Conservation (phyloP, 306 rosid genomes). For the Malus asiatica region DNA sequence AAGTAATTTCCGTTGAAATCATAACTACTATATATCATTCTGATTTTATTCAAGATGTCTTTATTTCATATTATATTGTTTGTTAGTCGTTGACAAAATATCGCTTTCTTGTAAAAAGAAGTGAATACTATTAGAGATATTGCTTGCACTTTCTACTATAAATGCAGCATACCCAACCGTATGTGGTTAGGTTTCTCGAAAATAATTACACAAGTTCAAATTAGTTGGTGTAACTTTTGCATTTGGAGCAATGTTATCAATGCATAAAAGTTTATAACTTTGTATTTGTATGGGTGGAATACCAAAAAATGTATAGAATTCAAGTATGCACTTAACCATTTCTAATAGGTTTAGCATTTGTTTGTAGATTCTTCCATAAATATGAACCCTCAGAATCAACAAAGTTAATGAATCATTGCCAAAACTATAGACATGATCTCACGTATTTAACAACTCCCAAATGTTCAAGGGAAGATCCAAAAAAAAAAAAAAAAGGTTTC, state of each 20-base stretch:
- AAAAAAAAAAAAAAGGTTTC: too few species aligned
- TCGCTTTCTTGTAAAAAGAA: too few species aligned
- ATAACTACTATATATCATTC: background rate
- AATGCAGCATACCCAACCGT: background rate
- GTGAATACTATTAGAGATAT: background rate
- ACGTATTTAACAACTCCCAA: background rate
- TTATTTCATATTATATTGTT: too few species aligned
- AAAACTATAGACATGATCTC: too few species aligned
- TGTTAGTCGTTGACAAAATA: too few species aligned
- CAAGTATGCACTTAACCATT: background rate
- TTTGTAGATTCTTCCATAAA: background rate
- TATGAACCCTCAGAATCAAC: background rate
- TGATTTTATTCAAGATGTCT: too few species aligned
- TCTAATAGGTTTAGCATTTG: background rate
- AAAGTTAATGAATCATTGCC: background rate
- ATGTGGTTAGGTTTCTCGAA: background rate
- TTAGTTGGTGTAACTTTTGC: background rate
- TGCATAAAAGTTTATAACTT: background rate
- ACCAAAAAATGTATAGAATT: background rate
- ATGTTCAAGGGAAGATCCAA: background rate
- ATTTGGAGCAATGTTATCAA: background rate
- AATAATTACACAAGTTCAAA: background rate
- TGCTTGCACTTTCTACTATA: background rate
- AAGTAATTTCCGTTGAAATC: background rate
- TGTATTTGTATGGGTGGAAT: background rate